These are phyloP conservation scores for Chytridiales sp. DNA, from an alignment of 371 early-diverging fungal genomes.

Conservation along the genomic window DNA sequence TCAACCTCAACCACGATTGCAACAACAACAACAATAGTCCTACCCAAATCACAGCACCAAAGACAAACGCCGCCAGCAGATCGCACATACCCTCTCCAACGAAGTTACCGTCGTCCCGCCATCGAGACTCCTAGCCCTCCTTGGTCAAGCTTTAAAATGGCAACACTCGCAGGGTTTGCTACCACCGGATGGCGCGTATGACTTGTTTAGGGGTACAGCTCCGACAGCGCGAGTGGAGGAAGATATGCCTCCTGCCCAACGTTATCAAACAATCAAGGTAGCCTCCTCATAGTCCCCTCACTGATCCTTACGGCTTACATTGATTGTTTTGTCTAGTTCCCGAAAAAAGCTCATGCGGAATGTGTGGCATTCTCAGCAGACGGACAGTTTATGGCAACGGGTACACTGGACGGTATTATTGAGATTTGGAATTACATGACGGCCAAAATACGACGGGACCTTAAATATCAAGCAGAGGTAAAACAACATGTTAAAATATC, in stretches of 20 bases:
- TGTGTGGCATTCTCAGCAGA: constrained; percentile 74
- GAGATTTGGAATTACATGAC: constrained; percentile 91
- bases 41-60: constrained; percentile 48
- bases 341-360: constrained; percentile 82
- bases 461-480: constrained; percentile 86
- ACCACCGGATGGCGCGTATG: constrained; percentile 60
- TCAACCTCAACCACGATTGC: no score
- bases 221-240: constrained; percentile 62
- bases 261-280: constrained; percentile 77
- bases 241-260: constrained; percentile 66
- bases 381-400: constrained; percentile 82
- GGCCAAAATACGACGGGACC: constrained; percentile 83
- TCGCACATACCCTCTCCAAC: constrained; percentile 67
- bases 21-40: no score
- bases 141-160: constrained; percentile 84
- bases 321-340: constrained; percentile 59
- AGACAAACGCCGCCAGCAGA: constrained; percentile 67
- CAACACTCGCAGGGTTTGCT: constrained; percentile 80
- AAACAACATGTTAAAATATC: background rate
- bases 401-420: constrained; percentile 89
- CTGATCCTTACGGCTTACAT: background rate
- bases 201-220: constrained; percentile 71
- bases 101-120: constrained; percentile 80
- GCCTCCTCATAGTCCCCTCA: background rate
- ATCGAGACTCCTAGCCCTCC: constrained; percentile 71